Evolutionary conservation across 2,329 filamentous ascomycete genomes (phyloP), one percentile per base, ranked within the genome.

Genomic region (Neofusicoccum kwambonambiense): DNA sequence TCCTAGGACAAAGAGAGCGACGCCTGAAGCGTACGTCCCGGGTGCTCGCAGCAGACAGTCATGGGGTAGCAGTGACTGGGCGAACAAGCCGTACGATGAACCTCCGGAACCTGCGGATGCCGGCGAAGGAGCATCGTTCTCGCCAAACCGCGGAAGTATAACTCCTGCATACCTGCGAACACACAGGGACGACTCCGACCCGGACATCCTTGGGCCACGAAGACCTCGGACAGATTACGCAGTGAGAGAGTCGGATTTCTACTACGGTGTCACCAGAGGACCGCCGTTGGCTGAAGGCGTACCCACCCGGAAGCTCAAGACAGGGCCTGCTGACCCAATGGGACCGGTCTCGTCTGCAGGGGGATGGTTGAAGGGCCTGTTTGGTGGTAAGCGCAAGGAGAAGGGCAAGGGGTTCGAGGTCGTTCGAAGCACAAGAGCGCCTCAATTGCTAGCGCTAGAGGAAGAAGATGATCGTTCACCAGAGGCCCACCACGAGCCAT

Each of bases 391-490:
- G 79, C 92, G 89, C 6, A 97, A 97, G 74, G 94, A 97, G 69
- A 96, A 96, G 77, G 89, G 90, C 69, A 98, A 98, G 77, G 95
- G 95, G 0, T 99, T 99, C 70, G 95, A 98, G 76, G 95, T 99
- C 4, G 94, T 99, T 15, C 84, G 95, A 72, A 97, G 93, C 74
- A 87, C 92, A 7, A 87, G 93, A 64, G 93, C 95, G 81, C 78
- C 77, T 2, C 89, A 90, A 6, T 88, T 89, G 65, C 90, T 92
- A 82, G 85, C 84, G 34, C 79, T 83, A 9, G 83, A 86, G 35
- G 84, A 87, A 65, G 87, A 89, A 65, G 90, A 91, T 60, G 85
- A 75, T 35, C 70, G 71, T 15, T 70, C 73, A 12, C 72, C 72
- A 13, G 68, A 68, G 15, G 66, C 70, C 12, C 64, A 66, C 12